Evolutionary conservation across 2,329 filamentous ascomycete species (phyloP), one percentile per base, ranked within the genome.

Genomic region (Cladosporium oxysporum): DNA sequence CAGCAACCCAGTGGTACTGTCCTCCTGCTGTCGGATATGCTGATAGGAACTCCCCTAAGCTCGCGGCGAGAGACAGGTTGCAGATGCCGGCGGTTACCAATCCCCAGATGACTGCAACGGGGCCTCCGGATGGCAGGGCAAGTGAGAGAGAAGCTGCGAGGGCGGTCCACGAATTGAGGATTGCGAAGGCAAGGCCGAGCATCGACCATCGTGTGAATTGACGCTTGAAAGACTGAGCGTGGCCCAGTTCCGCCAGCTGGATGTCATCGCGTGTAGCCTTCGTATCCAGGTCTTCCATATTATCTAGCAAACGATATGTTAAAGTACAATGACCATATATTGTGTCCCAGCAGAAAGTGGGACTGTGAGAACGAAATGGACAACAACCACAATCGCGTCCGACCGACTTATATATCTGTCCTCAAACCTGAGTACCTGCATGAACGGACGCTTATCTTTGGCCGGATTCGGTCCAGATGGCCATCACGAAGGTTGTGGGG

Each of bases 1-100:
- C 82, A 62, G 88, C 87, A 7, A 87, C 88, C 88, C 88, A 91
- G 73, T 91, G 87, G 68, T 91, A 91, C 76, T 89, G 85, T 16
- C 87, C 86, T 58, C 70, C 70, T 23, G 78, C 78, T 10, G 80
- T 87, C 28, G 80, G 84, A 74, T 88, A 91, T 0, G 88, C 87
- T 0, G 87, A 89, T 11, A 91, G 79, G 72, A 91, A 91, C 74
- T 91, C 89, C 57, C 88, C 88, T 18, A 91, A 80, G 1, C 87
- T 89, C 18, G 85, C 84, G 10, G 88, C 87, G 49, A 90, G 83
- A 69, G 85, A 88, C 14, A 90, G 71, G 71, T 90, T 91, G 77
- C 88, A 90, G 60, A 90, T 70, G 60, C 87, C 65, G 14, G 65
- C 61, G 11, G 65, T 67, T 10, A 37, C 65, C n/a, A 67, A 23